Percentiles rank a stretch among this genome's conserved stretches.
Evolutionary conservation across 1,139 yeast genomes (phyloP).

Genomic region (Debaryomyces coudertii): DNA sequence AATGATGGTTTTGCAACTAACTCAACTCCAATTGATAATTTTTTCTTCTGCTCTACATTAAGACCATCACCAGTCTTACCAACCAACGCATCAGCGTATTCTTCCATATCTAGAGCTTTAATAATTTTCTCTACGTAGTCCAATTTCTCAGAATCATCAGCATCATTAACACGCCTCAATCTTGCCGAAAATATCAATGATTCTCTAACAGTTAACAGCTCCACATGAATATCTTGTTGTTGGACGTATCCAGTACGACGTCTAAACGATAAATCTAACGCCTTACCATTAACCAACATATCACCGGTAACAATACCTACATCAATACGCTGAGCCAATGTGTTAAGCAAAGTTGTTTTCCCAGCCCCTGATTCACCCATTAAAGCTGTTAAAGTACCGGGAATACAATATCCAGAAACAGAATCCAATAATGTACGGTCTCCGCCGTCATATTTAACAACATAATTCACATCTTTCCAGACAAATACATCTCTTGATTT

Average conservation of each 20-base stretch:
- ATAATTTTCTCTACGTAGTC: constrained; percentile 66
- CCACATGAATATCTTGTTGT: constrained; percentile 65
- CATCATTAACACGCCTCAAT: constrained; percentile 55
- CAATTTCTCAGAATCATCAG: constrained; percentile 35
- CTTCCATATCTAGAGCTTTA: constrained; percentile 57
- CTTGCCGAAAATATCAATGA: constrained; percentile 63
- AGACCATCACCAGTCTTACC: constrained; percentile 62
- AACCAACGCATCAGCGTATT: constrained; percentile 64
- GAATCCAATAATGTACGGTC: constrained; percentile 56
- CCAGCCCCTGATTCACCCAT: constrained; percentile 79
- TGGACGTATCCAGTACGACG: constrained; percentile 68
- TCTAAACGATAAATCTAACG: constrained; percentile 54
- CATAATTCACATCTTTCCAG: constrained; percentile 48
- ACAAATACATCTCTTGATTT: constrained; percentile 38
- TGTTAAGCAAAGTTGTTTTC: constrained; percentile 63
- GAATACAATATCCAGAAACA: constrained; percentile 67
- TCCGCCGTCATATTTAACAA: constrained; percentile 39
- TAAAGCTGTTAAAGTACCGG: constrained; percentile 71
- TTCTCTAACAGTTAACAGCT: constrained; percentile 62
- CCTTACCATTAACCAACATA: constrained; percentile 61
- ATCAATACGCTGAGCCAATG: constrained; percentile 59
- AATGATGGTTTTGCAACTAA: constrained; percentile 85
- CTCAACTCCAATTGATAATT: constrained; percentile 77
- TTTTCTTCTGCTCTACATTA: constrained; percentile 68
- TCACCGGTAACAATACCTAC: constrained; percentile 67